Conservation (phyloP, 768 basidiomycete species). For the Piloderma croceum region DNA sequence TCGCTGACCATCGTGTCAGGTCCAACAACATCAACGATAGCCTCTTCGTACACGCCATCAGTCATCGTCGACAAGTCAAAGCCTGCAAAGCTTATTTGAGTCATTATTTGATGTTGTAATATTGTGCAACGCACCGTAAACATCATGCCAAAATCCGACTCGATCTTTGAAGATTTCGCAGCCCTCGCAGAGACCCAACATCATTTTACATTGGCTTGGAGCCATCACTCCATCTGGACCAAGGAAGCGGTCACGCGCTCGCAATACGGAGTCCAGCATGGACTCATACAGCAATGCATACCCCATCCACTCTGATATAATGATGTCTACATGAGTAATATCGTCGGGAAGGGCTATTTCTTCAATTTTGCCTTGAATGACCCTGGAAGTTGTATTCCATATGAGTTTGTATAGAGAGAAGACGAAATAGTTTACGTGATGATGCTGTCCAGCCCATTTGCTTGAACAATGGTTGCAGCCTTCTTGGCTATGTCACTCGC, state of each 20-base stretch:
- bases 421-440: slow-evolving; percentile 46
- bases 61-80: slow-evolving; percentile 88
- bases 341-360: slow-evolving; percentile 72
- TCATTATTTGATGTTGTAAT: no score
- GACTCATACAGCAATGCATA: slow-evolving; percentile 90
- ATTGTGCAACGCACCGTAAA: slow-evolving; percentile 81
- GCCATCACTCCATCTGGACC: slow-evolving; percentile 76
- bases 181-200: slow-evolving; percentile 78
- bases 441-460: slow-evolving; percentile 63
- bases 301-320: slow-evolving; percentile 98
- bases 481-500: slow-evolving; percentile 79
- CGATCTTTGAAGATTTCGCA: slow-evolving; percentile 73
- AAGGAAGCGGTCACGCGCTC: slow-evolving; percentile 84
- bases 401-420: not conserved
- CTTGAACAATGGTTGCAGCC: slow-evolving; percentile 71
- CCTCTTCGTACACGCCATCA: slow-evolving; percentile 68
- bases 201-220: slow-evolving; percentile 83
- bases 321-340: slow-evolving; percentile 80
- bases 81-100: slow-evolving; percentile 38
- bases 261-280: slow-evolving; percentile 94
- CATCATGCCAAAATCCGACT: slow-evolving; percentile 82
- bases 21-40: slow-evolving; percentile 75
- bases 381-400: slow-evolving; percentile 33
- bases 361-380: slow-evolving; percentile 89
- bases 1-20: slow-evolving; percentile 60